Conservation (phyloP, 1,284 basidiomycete genomes). For the Fomitiporia mediterranea region DNA sequence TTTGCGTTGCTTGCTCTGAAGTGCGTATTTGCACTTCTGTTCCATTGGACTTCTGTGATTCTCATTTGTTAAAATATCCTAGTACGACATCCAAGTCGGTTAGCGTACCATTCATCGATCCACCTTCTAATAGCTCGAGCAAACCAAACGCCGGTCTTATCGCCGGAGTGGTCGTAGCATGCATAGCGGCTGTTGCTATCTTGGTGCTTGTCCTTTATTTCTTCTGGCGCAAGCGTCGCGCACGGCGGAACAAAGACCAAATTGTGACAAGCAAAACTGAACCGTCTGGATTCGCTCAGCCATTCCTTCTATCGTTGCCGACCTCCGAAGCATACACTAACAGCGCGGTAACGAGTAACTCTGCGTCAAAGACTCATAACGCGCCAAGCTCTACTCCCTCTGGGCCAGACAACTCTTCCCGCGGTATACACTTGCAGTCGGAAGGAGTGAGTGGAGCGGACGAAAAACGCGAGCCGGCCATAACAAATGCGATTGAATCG, state of each 20-base stretch:
- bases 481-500: background rate
- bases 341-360: background rate
- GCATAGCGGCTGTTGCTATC: background rate
- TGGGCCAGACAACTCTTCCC: background rate
- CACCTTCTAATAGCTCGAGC: background rate
- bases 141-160: constrained; percentile 13
- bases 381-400: no score
- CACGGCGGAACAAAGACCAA: background rate
- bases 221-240: constrained; percentile 6
- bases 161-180: constrained; percentile 15
- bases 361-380: no score
- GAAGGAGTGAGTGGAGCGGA: background rate
- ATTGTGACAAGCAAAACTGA: background rate
- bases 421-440: background rate
- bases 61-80: no score
- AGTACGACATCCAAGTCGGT: background rate
- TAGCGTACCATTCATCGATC: constrained; percentile 5
- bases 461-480: background rate
- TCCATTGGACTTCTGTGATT: background rate
- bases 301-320: background rate
- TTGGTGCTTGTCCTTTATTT: constrained; percentile 1
- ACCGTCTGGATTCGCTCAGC: background rate
- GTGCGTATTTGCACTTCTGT: constrained; percentile 20
- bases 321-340: background rate
- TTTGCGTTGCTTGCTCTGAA: constrained; percentile 31